Percentiles rank a stretch among this genome's conserved stretches.
Conservation (phyloP, 1,139 yeast genomes). For the Suzukiozyma palmioleophila region DNA sequence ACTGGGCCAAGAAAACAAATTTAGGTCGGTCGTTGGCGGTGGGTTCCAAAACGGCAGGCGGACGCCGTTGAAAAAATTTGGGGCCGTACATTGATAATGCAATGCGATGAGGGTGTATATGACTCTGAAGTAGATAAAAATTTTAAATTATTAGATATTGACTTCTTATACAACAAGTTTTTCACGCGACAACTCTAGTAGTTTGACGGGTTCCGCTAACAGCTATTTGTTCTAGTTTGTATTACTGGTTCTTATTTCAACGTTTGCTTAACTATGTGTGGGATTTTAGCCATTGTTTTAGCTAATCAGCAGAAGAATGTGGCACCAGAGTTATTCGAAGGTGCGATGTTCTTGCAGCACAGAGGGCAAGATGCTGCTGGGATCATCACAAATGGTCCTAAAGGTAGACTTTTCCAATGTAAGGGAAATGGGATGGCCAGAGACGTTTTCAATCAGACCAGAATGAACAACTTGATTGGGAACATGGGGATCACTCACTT, state of each 20-base stretch:
- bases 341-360: conserved; percentile 90
- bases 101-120: conserved; percentile 1
- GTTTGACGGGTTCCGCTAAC: background rate
- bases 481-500: conserved; percentile 94
- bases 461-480: conserved; percentile 80
- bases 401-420: conserved; percentile 93
- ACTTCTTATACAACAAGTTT: background rate
- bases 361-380: conserved; percentile 99
- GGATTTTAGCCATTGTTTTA: conserved; percentile 81
- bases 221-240: conserved; percentile 1
- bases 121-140: conserved; percentile 1
- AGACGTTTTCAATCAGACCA: conserved; percentile 84
- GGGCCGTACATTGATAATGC: conserved; percentile 1
- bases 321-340: conserved; percentile 89
- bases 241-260: background rate
- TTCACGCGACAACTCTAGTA: background rate
- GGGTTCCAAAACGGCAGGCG: too few species aligned
- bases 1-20: too few species aligned
- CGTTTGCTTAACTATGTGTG: conserved; percentile 69
- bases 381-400: conserved; percentile 89
- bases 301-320: conserved; percentile 72
- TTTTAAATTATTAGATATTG: conserved; percentile 1
- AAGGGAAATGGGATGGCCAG: conserved; percentile 99
- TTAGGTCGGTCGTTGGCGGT: too few species aligned
- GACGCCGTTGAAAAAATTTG: background rate